phyloP scores from a whole-genome alignment of 371 early-diverging fungal genomes.

The Mortierella sp. region DNA sequence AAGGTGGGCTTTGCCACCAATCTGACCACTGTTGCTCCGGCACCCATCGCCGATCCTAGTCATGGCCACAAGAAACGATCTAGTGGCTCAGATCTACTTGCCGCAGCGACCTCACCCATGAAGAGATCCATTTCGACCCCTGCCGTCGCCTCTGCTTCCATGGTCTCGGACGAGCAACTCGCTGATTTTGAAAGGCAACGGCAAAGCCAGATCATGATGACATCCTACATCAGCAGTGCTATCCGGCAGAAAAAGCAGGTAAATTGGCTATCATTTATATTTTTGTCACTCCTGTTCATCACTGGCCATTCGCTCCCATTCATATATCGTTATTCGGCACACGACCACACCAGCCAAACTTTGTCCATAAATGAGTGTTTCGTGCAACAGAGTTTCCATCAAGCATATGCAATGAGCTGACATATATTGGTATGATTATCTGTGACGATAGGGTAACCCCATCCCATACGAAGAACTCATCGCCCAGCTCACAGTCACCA shows the following conservation, averaged over 20 bases:
- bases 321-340: neutral
- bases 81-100: constrained; percentile 19
- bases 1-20: constrained; percentile 33
- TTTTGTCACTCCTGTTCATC: neutral
- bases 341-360: no score
- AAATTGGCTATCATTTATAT: constrained; percentile 23
- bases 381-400: no score
- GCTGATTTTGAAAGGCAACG: constrained; percentile 50
- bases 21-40: constrained; percentile 9
- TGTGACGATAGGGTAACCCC: constrained; percentile 67
- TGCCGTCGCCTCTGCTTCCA: constrained; percentile 26
- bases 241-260: constrained; percentile 48
- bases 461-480: constrained; percentile 65
- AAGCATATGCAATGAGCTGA: no score
- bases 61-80: constrained; percentile 34
- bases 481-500: constrained; percentile 57
- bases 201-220: constrained; percentile 49
- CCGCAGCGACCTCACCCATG: constrained; percentile 29
- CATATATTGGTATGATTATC: no score
- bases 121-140: constrained; percentile 49
- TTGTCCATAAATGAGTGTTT: no score
- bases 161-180: constrained; percentile 42
- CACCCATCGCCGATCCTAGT: neutral
- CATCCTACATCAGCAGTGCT: constrained; percentile 45
- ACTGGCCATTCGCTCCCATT: no score